phyloP scores from a whole-genome alignment of 352 stramenopile species.

The Phytophthora multivora region DNA sequence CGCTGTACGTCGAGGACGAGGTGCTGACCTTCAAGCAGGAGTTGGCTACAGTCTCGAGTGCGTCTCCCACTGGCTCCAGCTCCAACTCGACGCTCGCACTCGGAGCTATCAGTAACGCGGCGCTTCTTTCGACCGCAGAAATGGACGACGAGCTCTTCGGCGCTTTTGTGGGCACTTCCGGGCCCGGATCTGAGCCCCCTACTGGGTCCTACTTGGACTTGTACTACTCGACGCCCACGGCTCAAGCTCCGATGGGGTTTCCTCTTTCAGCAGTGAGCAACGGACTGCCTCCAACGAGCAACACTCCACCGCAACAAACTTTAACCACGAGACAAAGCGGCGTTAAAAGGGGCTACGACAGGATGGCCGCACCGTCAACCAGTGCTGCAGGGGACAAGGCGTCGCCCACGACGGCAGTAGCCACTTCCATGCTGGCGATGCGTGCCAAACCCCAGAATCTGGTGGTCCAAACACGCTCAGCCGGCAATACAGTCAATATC shows the following conservation, averaged over 20 bases:
- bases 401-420: constrained; percentile 56
- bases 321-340: constrained; percentile 26
- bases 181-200: not conserved
- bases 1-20: constrained; percentile 28
- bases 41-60: constrained; percentile 21
- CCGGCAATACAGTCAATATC: constrained; percentile 46
- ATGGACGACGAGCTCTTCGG: constrained; percentile 64
- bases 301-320: no score
- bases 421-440: constrained; percentile 79
- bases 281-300: constrained; percentile 8
- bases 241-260: constrained; percentile 12
- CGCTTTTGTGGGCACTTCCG: constrained; percentile 34
- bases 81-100: constrained; percentile 21
- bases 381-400: constrained; percentile 23
- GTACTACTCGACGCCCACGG: constrained; percentile 42
- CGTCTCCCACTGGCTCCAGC: constrained; percentile 17
- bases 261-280: constrained; percentile 26
- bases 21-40: constrained; percentile 37
- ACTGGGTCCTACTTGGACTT: constrained; percentile 44
- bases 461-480: constrained; percentile 19
- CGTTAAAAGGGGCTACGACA: constrained; percentile 53
- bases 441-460: constrained; percentile 28
- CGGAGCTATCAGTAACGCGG: constrained; percentile 5
- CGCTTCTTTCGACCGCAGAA: constrained; percentile 21
- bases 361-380: constrained; percentile 19